Evolutionary conservation across 2,329 filamentous ascomycete genomes (phyloP).

Genomic region (Nakataea oryzae): DNA sequence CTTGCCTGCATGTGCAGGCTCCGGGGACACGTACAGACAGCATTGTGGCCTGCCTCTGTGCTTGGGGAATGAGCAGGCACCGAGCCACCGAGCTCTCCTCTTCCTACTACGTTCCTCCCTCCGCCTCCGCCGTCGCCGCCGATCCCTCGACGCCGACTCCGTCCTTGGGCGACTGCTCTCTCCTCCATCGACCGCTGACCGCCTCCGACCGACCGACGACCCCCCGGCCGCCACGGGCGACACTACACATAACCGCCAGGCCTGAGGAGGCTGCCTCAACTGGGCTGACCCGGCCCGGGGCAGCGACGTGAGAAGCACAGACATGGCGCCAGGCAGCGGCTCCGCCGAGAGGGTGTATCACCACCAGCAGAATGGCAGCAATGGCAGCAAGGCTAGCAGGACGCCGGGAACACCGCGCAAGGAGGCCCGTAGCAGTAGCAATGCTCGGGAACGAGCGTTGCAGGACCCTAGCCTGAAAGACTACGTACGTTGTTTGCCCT

Average conservation of each 20-base stretch:
- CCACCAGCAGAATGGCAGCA: slow-evolving; percentile 2
- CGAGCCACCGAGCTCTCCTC: background rate
- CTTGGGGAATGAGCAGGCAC: background rate
- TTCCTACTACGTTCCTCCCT: background rate
- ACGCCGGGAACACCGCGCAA: slow-evolving; percentile 12
- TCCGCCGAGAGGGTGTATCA: slow-evolving; percentile 7
- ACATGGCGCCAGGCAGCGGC: slow-evolving; percentile 6
- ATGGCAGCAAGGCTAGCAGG: background rate
- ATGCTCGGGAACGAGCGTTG: slow-evolving; percentile 51
- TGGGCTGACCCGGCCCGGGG: slow-evolving; percentile 1
- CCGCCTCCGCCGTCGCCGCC: no score
- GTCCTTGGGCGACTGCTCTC: background rate
- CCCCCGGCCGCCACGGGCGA: background rate
- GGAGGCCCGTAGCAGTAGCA: slow-evolving; percentile 9
- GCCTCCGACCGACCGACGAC: background rate
- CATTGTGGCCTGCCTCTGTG: background rate
- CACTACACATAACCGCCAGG: background rate
- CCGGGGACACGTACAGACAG: background rate
- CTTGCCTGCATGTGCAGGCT: background rate
- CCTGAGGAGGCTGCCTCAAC: background rate
- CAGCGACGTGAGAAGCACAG: background rate
- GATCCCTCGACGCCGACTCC: background rate
- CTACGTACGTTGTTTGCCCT: slow-evolving; percentile 49
- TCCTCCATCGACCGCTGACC: background rate
- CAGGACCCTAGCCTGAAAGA: slow-evolving; percentile 73